Evolutionary conservation across 805 yeast genomes (phyloP).

Genomic region (Hanseniaspora jakobsenii): DNA sequence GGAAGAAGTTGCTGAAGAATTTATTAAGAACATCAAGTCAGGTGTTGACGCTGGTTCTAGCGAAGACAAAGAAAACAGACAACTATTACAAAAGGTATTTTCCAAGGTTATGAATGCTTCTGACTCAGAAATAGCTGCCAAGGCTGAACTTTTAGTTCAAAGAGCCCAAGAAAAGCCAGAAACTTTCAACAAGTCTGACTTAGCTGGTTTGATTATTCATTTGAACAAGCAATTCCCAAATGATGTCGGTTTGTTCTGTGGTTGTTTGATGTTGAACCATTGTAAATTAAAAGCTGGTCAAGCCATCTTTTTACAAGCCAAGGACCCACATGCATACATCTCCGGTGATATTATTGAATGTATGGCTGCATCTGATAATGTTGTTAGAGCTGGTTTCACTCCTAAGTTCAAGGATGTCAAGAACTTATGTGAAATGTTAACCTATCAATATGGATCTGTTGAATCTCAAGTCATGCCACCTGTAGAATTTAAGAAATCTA

Average conservation of each 20-base stretch:
- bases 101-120: conserved; percentile 72
- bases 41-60: conserved; percentile 37
- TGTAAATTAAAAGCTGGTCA: conserved; percentile 75
- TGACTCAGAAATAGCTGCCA: conserved; percentile 42
- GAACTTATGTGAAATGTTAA: conserved; percentile 79
- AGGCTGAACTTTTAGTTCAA: conserved; percentile 53
- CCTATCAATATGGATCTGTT: conserved; percentile 78
- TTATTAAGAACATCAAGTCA: conserved; percentile 37
- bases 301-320: conserved; percentile 92
- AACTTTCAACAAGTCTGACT: conserved; percentile 38
- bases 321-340: conserved; percentile 96
- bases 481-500: conserved; percentile 35
- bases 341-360: conserved; percentile 96
- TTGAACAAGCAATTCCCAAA: conserved; percentile 80
- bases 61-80: conserved; percentile 48
- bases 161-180: conserved; percentile 52
- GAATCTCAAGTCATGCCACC: conserved; percentile 86
- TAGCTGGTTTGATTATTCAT: conserved; percentile 64
- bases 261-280: conserved; percentile 84
- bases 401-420: conserved; percentile 95
- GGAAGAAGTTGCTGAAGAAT: conserved; percentile 41
- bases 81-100: conserved; percentile 61
- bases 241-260: conserved; percentile 93
- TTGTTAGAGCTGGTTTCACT: conserved; percentile 97
- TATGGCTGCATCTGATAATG: conserved; percentile 98